These are phyloP conservation scores for Cryphonectria parasitica DNA, from an alignment of 2,329 filamentous ascomycete genomes.

Conservation along the genomic window DNA sequence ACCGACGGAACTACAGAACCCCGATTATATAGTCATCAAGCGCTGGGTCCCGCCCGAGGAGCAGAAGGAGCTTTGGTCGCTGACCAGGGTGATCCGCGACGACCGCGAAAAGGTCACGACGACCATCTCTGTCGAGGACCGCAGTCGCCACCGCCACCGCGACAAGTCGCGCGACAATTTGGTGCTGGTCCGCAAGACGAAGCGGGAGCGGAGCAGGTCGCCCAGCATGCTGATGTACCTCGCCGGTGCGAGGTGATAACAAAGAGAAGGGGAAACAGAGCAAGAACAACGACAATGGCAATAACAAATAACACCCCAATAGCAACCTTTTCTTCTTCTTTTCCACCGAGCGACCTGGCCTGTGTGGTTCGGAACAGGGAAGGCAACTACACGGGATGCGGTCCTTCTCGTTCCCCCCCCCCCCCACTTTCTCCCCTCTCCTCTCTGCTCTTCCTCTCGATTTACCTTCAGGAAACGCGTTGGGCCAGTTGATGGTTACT, in stretches of 20 bases:
- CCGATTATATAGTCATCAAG: slow-evolving; percentile 74
- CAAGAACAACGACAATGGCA: background rate
- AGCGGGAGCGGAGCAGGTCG: slow-evolving; percentile 59
- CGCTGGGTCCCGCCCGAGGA: slow-evolving; percentile 72
- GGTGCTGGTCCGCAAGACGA: slow-evolving; percentile 63
- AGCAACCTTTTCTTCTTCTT: background rate
- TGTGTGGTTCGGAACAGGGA: background rate
- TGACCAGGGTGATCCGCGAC: slow-evolving; percentile 68
- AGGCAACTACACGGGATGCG: background rate
- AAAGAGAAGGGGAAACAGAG: too few species aligned
- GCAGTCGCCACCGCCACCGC: slow-evolving; percentile 44
- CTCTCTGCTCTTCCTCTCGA: background rate
- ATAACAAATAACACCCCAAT: background rate
- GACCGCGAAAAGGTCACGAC: slow-evolving; percentile 48
- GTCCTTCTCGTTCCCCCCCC: background rate
- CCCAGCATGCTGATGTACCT: slow-evolving; percentile 61
- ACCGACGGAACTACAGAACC: slow-evolving; percentile 51
- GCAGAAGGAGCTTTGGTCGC: slow-evolving; percentile 73
- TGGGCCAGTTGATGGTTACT: background rate
- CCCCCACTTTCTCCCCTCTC: too few species aligned
- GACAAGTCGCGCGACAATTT: slow-evolving; percentile 48
- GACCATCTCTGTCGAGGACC: slow-evolving; percentile 52
- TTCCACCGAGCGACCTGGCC: background rate
- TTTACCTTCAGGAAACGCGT: background rate
- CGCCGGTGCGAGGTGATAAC: slow-evolving; percentile 44